Evolutionary conservation across 495 filamentous ascomycete species (phyloP).

Genomic region (Lepraria neglecta): DNA sequence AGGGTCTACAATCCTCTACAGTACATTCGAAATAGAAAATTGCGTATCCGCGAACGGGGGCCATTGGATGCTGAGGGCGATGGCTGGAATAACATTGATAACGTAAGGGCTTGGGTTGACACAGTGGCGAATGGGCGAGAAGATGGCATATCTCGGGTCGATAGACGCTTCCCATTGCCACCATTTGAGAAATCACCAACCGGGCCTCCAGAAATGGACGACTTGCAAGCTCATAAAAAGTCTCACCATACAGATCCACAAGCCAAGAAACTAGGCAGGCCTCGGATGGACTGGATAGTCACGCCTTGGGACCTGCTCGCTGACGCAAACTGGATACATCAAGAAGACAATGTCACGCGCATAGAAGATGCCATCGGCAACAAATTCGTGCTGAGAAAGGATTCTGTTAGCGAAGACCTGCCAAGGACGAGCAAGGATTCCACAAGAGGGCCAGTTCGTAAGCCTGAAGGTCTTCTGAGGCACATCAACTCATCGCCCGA

Average conservation of each 20-base stretch:
- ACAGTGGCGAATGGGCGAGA: slow-evolving; percentile 49
- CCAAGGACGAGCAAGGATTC: slow-evolving; percentile 21
- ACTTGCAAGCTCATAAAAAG: slow-evolving; percentile 36
- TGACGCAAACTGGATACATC: slow-evolving; percentile 79
- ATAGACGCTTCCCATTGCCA: slow-evolving; percentile 20
- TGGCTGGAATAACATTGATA: slow-evolving; percentile 66
- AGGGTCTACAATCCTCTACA: slow-evolving; percentile 82
- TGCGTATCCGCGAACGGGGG: slow-evolving; percentile 65
- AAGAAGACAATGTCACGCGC: slow-evolving; percentile 63
- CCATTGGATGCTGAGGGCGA: slow-evolving; percentile 63
- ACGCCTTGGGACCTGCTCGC: slow-evolving; percentile 75
- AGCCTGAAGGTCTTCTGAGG: slow-evolving; percentile 15
- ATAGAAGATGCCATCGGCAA: slow-evolving; percentile 69
- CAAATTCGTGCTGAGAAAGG: slow-evolving; percentile 46
- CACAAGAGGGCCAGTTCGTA: slow-evolving; percentile 3
- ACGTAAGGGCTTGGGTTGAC: slow-evolving; percentile 69
- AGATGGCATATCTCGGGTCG: slow-evolving; percentile 25
- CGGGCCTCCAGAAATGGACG: slow-evolving; percentile 27
- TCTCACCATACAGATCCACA: slow-evolving; percentile 35
- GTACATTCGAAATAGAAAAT: slow-evolving; percentile 74
- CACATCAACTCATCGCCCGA: slow-evolving; percentile 11
- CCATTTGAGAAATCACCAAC: slow-evolving; percentile 21
- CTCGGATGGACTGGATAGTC: slow-evolving; percentile 72
- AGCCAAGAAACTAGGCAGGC: slow-evolving; percentile 51
- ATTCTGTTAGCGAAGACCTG: not conserved